Evolutionary conservation across 768 basidiomycete species (phyloP).

Genomic region (Auriscalpium orientale): DNA sequence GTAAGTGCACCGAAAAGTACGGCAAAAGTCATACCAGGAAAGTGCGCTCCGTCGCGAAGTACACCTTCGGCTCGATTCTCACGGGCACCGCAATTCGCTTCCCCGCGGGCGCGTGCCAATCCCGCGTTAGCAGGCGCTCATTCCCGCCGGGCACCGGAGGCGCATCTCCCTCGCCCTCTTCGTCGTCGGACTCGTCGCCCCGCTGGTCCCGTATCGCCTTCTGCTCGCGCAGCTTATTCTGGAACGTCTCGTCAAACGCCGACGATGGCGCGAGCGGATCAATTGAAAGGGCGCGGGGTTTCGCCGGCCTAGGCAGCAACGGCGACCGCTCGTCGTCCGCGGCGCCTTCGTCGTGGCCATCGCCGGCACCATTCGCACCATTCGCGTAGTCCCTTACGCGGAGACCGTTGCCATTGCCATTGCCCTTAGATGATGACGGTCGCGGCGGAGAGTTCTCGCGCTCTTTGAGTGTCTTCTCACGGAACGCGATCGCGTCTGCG

Average conservation of each 20-base stretch:
- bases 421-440: background rate
- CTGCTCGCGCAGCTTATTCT: conserved; percentile 47
- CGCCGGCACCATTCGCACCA: conserved; percentile 6
- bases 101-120: conserved; percentile 74
- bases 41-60: conserved; percentile 93
- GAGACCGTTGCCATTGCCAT: conserved; percentile 20
- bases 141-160: conserved; percentile 20
- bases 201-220: conserved; percentile 38
- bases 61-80: conserved; percentile 97
- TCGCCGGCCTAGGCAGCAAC: conserved; percentile 25
- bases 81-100: conserved; percentile 91
- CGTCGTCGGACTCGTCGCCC: conserved; percentile 25
- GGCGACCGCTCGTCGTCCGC: conserved; percentile 30
- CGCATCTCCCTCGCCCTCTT: conserved; percentile 23
- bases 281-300: conserved; percentile 46
- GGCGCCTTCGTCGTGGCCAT: conserved; percentile 13
- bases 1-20: background rate
- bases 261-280: conserved; percentile 81
- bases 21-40: conserved; percentile 61
- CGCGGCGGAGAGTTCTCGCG: conserved; percentile 4
- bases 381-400: conserved; percentile 14
- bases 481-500: conserved; percentile 78
- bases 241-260: conserved; percentile 77
- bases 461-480: conserved; percentile 71
- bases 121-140: conserved; percentile 53